Conservation (phyloP, 2,329 filamentous ascomycete genomes). For the Penicillium brevicompactum region DNA sequence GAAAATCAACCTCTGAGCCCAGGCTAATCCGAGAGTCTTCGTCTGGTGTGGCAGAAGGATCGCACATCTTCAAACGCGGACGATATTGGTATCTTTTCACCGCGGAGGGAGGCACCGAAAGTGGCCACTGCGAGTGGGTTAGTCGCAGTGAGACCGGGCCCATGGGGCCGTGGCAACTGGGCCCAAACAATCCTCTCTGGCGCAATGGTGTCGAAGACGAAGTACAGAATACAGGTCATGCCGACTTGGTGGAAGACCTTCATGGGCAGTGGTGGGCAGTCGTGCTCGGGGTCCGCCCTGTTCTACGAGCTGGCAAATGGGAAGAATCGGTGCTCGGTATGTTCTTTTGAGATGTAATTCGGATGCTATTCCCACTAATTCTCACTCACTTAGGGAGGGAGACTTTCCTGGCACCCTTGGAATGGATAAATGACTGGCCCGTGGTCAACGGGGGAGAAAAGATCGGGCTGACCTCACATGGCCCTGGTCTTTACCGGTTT, state of each 20-base stretch:
- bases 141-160: slow-evolving; percentile 53
- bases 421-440: slow-evolving; percentile 57
- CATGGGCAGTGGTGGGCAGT: slow-evolving; percentile 54
- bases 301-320: slow-evolving; percentile 30
- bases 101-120: slow-evolving; percentile 60
- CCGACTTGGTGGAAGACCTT: slow-evolving; percentile 51
- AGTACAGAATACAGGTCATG: slow-evolving; percentile 55
- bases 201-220: slow-evolving; percentile 52
- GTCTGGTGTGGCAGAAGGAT: slow-evolving; percentile 53
- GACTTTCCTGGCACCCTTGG: slow-evolving; percentile 53
- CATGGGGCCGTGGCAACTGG: slow-evolving; percentile 65
- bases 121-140: slow-evolving; percentile 63
- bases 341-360: not conserved
- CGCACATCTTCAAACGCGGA: slow-evolving; percentile 57
- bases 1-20: slow-evolving; percentile 34
- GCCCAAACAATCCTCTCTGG: slow-evolving; percentile 61
- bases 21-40: slow-evolving; percentile 49
- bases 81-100: slow-evolving; percentile 57
- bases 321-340: slow-evolving; percentile 48
- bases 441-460: slow-evolving; percentile 52
- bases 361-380: not conserved
- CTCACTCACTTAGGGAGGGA: slow-evolving; percentile 44
- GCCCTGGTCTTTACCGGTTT: slow-evolving; percentile 24
- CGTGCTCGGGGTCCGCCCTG: slow-evolving; percentile 49
- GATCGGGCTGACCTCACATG: slow-evolving; percentile 38